phyloP scores from a whole-genome alignment of 75 land plant genomes.

The Picea glauca region DNA sequence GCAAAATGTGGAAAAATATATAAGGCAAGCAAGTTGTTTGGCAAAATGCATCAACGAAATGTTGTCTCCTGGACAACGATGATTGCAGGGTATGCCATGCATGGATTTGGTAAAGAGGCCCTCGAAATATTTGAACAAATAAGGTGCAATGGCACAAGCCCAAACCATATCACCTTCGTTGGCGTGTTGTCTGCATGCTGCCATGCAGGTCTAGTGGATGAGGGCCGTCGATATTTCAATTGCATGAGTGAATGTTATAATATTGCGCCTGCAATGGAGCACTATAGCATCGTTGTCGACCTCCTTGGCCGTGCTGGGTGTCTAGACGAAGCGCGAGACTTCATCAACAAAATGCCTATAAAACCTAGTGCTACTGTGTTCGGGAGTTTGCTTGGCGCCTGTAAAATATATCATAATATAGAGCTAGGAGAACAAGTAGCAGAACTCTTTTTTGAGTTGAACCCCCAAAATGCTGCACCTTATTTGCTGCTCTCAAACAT shows the following conservation, averaged over 20 bases:
- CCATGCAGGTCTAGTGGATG: no score
- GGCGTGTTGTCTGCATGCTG: conserved; percentile 20
- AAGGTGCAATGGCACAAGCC: not conserved
- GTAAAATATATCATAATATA: conserved; percentile 38
- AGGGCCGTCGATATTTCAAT: conserved; percentile 15
- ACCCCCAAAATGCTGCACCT: not conserved
- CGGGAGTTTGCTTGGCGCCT: conserved; percentile 45
- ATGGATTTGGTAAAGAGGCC: no score
- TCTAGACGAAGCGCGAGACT: conserved; percentile 24
- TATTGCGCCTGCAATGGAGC: conserved; percentile 42
- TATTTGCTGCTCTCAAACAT: not conserved
- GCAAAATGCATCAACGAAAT: conserved; percentile 5
- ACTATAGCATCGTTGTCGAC: conserved; percentile 64
- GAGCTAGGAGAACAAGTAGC: no score
- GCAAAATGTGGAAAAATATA: conserved; percentile 35
- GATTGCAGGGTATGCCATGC: no score
- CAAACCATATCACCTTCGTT: conserved; percentile 33
- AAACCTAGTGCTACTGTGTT: conserved; percentile 49
- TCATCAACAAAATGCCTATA: no score
- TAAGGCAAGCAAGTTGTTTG: conserved; percentile 29
- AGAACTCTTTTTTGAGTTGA: no score
- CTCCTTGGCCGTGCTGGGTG: conserved; percentile 48
- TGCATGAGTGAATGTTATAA: conserved; percentile 30
- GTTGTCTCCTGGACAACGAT: no score
- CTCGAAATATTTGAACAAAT: conserved; percentile 5